Conservation (phyloP, 345 rosid species). For the Arabis hirsuta region DNA sequence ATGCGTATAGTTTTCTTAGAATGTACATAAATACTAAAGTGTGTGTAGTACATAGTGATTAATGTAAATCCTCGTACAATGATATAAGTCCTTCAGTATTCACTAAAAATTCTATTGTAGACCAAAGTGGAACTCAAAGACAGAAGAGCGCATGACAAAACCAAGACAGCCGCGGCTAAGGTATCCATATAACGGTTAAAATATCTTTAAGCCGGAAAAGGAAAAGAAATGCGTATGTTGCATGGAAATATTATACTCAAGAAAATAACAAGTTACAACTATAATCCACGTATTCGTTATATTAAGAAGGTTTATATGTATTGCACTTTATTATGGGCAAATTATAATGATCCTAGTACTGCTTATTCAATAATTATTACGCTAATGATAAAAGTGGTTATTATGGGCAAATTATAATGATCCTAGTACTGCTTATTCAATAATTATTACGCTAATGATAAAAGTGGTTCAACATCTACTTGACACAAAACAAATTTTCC, state of each 20-base stretch:
- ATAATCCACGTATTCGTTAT: not conserved
- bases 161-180: constrained; percentile 33
- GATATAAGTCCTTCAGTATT: not conserved
- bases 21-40: not conserved
- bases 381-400: too few species aligned
- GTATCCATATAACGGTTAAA: constrained; percentile 7
- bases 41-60: not conserved
- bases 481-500: too few species aligned
- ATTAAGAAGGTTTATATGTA: not conserved
- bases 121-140: constrained; percentile 41
- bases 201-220: too few species aligned
- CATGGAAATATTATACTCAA: not conserved
- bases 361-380: too few species aligned
- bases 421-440: too few species aligned
- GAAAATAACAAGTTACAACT: not conserved
- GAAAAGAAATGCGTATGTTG: not conserved
- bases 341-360: too few species aligned
- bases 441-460: too few species aligned
- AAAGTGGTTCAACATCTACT: too few species aligned
- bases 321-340: too few species aligned
- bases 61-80: not conserved
- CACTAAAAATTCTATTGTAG: constrained; percentile 15
- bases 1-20: not conserved
- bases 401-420: too few species aligned
- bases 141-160: constrained; percentile 25